Evolutionary conservation across 345 rosid genomes (phyloP), one percentile per base, ranked within the genome.

Genomic region (Noccaea bulbosa): DNA sequence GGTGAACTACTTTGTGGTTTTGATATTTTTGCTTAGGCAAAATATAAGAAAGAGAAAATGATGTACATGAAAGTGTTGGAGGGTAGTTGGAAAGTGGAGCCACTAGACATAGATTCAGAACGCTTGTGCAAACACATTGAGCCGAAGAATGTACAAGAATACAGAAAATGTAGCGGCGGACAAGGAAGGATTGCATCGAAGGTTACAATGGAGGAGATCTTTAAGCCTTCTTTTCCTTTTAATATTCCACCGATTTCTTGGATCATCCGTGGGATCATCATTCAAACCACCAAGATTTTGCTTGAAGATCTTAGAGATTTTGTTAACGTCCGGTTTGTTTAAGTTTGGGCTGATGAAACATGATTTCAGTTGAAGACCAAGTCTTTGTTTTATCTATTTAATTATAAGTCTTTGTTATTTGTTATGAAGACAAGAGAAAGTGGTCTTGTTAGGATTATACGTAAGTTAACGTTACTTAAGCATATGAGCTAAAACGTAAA

Each of bases 161-260:
- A 90, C 51, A 39, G 41, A 43, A 84, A 79, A 10, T 84, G 91
- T 60, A 84, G 90, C 0, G 65, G 80, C 8, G 89, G 89, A 16
- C 82, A 77, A 77, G 97, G 97, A 65, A 83, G 92, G 80, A 49
- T 88, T 54, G 97, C 83, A 27, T 84, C 92, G 8, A 83, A 52
- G n/a, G 86, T 82, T 78, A 84, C 75, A 76, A 72, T 91, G 81
- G 84, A 86, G 24, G 93, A 87, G 62, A 63, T 85, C 61, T 82
- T 88, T 78, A 85, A 88, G 74, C 93, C 95, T 11, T 73, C 90
- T 45, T 16, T 11, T 7, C 15, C 86, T 46, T 68, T 83, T 38
- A 86, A 90, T 2, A 83, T 89, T 1, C 97, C 96, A 2, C 93
- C 91, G 17, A 63, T 91, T 69, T 88, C 97, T 30, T 91, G 93